Evolutionary conservation across 1,284 basidiomycete genomes (phyloP), one percentile per base, ranked within the genome.

Genomic region (Naganishia sp.): DNA sequence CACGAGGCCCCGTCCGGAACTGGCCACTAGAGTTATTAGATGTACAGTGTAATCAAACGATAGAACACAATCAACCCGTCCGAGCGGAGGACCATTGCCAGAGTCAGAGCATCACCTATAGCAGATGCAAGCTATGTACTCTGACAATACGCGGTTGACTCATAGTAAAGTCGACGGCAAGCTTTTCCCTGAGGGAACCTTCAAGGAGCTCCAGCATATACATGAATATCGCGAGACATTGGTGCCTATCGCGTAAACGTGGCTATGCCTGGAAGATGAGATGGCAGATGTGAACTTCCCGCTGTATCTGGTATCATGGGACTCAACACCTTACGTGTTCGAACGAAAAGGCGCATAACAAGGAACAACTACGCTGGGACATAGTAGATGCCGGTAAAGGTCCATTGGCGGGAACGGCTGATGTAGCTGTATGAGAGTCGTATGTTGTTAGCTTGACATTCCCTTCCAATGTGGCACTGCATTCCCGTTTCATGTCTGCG

Each of bases 91-190:
- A 79, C 68, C 11, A 75, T 69, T 0, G 71, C 70, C 1, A 75
- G 62, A 0, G 73, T 73, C 7, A 76, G 71, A 1, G 73, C 70
- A 41, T 72, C 71, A 2, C 71, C 77, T 77, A 61, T 15, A 15
- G 7, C 39, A 15, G 6, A 21, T 10, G 41, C 56, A 21, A 57
- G 58, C 17, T n/a, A 31, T 9, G 25, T 21, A 42, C 21, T 4
- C 15, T 39, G n/a, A 53, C 2, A 6, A 49, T n/a, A 3, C 5
- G n/a, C 13, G 43, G 13, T 18, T 2, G 35, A 73, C 75, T 61
- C 66, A 77, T 76, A 2, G 77, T 72, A 60, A 79, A 79, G 60
- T 79, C 77, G 39, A 79, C 23, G 78, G 67, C 41, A 78, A 17
- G 2, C 74, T 74, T 52, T 74, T 76, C 6, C 71, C 71, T 13